Conservation (phyloP, 257 asterid species). For the Nyctanthes arbortristis region DNA sequence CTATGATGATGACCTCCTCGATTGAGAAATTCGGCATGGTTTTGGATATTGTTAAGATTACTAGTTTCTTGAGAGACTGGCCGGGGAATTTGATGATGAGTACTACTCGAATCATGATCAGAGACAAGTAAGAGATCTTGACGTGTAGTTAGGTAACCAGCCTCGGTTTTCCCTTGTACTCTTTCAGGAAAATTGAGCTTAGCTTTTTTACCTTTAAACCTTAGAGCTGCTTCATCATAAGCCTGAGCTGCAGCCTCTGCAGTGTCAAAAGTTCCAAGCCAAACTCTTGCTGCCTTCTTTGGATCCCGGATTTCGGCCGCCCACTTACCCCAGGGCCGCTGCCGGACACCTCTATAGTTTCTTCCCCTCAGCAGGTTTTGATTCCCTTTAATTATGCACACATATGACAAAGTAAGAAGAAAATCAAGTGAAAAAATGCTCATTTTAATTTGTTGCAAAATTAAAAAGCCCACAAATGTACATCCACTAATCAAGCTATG, state of each 20-base stretch:
- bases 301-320: conserved; percentile 90
- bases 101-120: neutral
- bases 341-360: conserved; percentile 81
- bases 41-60: conserved; percentile 27
- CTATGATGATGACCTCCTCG: conserved; percentile 3
- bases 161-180: conserved; percentile 49
- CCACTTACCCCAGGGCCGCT: conserved; percentile 95
- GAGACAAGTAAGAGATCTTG: conserved; percentile 8
- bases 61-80: conserved; percentile 10
- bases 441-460: too few species aligned
- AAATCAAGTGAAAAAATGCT: neutral
- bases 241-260: conserved; percentile 84
- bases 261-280: conserved; percentile 78
- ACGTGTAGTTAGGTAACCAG: conserved; percentile 32
- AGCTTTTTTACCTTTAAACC: conserved; percentile 85
- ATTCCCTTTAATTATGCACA: conserved; percentile 22
- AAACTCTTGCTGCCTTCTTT: conserved; percentile 76
- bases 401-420: neutral
- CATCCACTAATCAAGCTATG: too few species aligned
- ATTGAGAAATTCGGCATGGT: conserved; percentile 41
- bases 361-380: conserved; percentile 39
- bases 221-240: conserved; percentile 76
- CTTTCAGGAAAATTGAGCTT: conserved; percentile 87
- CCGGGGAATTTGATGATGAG: conserved; percentile 1
- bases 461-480: too few species aligned